These are phyloP conservation scores for Termitomyces sp. DNA, from an alignment of 768 basidiomycete species.

Conservation along the genomic window DNA sequence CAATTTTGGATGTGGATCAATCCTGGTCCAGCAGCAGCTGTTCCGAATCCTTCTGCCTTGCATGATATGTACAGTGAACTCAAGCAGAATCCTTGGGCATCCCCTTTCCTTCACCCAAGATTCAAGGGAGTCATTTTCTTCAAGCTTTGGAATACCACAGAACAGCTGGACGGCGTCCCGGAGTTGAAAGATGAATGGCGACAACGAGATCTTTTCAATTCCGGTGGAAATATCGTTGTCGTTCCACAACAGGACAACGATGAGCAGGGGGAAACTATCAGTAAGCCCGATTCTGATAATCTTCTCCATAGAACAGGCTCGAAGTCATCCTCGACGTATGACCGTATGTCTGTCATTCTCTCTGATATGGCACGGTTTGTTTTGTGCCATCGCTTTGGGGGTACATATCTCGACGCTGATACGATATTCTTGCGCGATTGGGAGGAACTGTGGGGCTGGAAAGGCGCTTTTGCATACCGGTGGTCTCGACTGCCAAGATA, in stretches of 20 bases:
- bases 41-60: constrained; percentile 79
- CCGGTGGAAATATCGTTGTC: constrained; percentile 71
- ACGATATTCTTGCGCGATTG: constrained; percentile 95
- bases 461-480: constrained; percentile 93
- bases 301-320: constrained; percentile 76
- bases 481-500: constrained; percentile 93
- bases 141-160: constrained; percentile 98
- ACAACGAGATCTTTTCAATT: constrained; percentile 80
- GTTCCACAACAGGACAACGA: constrained; percentile 41
- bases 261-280: constrained; percentile 8
- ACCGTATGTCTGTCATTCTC: constrained; percentile 86
- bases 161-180: constrained; percentile 87
- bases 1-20: constrained; percentile 99
- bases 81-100: constrained; percentile 86
- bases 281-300: constrained; percentile 37
- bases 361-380: constrained; percentile 98
- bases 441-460: constrained; percentile 98
- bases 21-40: constrained; percentile 89
- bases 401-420: constrained; percentile 95
- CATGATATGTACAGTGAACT: constrained; percentile 81
- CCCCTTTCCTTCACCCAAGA: constrained; percentile 88
- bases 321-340: constrained; percentile 79
- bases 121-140: constrained; percentile 93
- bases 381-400: constrained; percentile 94
- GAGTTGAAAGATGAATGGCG: constrained; percentile 93